Evolutionary conservation across 2,329 filamentous ascomycete genomes (phyloP), one percentile per base, ranked within the genome.

Genomic region (Diaporthe sp.): DNA sequence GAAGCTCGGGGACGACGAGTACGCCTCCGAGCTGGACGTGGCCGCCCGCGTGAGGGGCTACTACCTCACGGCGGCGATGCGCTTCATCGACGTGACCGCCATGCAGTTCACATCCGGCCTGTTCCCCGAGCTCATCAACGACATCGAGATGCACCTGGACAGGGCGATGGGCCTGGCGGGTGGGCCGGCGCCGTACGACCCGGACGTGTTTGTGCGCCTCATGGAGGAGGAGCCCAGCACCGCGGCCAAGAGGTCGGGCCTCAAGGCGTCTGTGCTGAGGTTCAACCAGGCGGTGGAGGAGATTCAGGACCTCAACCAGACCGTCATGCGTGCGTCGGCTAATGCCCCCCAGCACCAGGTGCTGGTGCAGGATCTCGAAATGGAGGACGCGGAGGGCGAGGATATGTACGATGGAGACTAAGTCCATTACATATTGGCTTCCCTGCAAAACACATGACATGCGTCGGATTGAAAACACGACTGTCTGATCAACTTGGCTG

Each of bases 11-110:
- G 80, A 84, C 0, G 93, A 95, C 77, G 84, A 86, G 0, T 94
- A 90, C 77, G 80, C 85, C 1, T 81, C 83, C 0, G 93, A 94
- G 79, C 81, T 95, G 0, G 85, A 88, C 12, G 89, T 93, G 0
- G 88, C 93, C 0, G 87, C 91, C 0, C 90, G 91, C 5, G 87
- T 94, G 58, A 85, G 92, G 0, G 92, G 89, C 0, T 95, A 95
- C 80, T 95, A 95, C 79, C 86, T 90, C 61, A 88, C 92, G 6
- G 92, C 93, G 0, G 88, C 90, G 0, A 83, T 87, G 44, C 88
- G 93, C 1, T 93, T 94, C 77, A 86, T 91, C 0, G 93, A 95
- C 72, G 81, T 83, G 2, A 83, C 86, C 9, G 82, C 85, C 1
- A 84, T 89, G 32, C 83, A 86, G 63, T 81, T 89, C 71, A 84